A percentile compares a stretch with the other conserved stretches of the same genome.
Evolutionary conservation across 1,284 basidiomycete genomes (phyloP).

Genomic region (Heliocybe sulcata): DNA sequence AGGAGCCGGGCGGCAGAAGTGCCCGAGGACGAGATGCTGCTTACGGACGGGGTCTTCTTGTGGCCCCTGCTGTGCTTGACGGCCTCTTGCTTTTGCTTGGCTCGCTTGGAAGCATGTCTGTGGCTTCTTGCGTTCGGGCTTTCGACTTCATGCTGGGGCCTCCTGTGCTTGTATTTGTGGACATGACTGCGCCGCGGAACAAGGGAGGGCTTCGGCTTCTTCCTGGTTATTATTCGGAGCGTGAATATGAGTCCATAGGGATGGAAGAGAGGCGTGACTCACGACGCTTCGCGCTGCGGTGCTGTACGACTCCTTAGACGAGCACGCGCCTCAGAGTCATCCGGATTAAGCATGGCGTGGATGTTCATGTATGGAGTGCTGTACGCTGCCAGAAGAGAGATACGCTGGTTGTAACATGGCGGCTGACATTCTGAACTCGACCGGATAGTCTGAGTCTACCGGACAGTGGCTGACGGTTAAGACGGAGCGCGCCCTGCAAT

Average conservation of each 20-base stretch:
- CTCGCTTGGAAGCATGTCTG: background rate
- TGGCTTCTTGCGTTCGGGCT: background rate
- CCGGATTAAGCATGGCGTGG: background rate
- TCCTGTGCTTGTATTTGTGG: background rate
- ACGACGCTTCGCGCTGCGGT: background rate
- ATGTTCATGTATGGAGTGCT: background rate
- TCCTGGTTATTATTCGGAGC: background rate
- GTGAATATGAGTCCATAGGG: background rate
- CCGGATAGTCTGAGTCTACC: background rate
- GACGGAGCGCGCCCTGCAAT: too few relatives aligned
- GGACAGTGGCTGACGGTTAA: background rate
- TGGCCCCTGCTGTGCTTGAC: background rate
- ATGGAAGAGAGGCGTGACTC: background rate
- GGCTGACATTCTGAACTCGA: background rate
- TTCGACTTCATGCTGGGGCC: background rate
- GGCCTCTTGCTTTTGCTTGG: background rate
- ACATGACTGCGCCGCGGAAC: background rate
- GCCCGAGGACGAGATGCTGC: background rate
- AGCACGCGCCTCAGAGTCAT: background rate
- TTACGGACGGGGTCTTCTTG: background rate
- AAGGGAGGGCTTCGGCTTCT: background rate
- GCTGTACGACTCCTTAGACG: background rate
- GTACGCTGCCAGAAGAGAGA: background rate
- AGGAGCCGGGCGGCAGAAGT: slow-evolving; percentile 7
- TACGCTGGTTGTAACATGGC: background rate